Evolutionary conservation across 1,284 basidiomycete species (phyloP).

Genomic region (Ganoderma boninense): DNA sequence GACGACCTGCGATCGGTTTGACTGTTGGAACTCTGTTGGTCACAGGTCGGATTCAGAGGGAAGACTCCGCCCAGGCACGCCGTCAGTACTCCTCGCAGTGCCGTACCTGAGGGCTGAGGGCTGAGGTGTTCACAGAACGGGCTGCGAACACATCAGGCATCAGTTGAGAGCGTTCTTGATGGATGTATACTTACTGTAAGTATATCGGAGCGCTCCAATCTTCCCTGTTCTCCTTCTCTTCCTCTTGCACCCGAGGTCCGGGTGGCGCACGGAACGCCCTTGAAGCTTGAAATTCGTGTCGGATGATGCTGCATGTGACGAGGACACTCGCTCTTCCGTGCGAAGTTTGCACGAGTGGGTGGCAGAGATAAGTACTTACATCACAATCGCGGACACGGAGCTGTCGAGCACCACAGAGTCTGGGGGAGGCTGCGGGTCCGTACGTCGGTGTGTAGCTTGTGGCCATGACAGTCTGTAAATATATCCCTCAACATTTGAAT

Average conservation of each 20-base stretch:
- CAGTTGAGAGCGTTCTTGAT: neutral
- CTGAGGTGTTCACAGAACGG: too few species aligned
- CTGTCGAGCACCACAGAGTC: neutral
- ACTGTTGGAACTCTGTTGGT: neutral
- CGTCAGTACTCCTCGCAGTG: neutral
- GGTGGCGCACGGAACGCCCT: neutral
- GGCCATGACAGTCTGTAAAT: neutral
- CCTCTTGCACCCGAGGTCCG: neutral
- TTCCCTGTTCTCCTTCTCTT: neutral
- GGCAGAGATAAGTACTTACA: neutral
- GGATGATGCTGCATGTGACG: neutral
- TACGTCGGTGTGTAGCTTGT: neutral
- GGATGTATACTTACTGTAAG: neutral
- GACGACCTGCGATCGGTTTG: neutral
- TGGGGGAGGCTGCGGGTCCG: neutral
- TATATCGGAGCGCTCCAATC: neutral
- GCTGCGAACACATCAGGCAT: too few species aligned
- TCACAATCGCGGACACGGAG: neutral
- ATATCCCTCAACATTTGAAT: neutral
- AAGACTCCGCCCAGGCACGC: neutral
- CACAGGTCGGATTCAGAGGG: neutral
- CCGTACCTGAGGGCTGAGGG: too few species aligned
- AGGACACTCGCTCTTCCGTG: neutral
- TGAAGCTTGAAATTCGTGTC: neutral
- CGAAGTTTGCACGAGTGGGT: neutral